Base-by-base conservation (phyloP, 192 early-diverging fungal species). In the Lobosporangium transversale region DNA sequence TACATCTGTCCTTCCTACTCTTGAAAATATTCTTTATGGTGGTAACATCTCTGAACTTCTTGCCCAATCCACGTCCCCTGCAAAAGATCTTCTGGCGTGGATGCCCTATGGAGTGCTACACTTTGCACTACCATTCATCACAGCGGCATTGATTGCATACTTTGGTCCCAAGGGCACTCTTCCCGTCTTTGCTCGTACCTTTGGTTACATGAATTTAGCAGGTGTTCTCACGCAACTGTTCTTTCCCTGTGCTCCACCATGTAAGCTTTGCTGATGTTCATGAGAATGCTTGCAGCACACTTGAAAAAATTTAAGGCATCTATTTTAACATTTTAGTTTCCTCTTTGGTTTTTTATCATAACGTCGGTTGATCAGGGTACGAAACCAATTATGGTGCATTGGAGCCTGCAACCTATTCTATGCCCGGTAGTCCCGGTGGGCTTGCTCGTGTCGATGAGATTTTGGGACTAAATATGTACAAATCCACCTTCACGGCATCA, bases 21-120 rank as follows among this genome's bases (percentile, higher is more conserved):
- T 90, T 8, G 90, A 91, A 70, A 84, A 85, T 44, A 86, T 90
- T 32, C 67, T 91, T n/a, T 91, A 90, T 45, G 89, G 87, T 31
- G 87, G 84, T 51, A 87, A 86, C 57, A 78, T 91, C 21, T 84
- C 86, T 2, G 85, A 88, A 45, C 66, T 90, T n/a, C 85, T 89
- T 36, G 82, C 86, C 1, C 65, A 66, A 24, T 71, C 83, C 26
- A 83, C 87, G 0, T 81, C 84, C 1, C 53, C 82, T n/a, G 36
- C 84, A 10, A 68, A 83, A 31, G 91, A 92, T 76, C 53, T 91
- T 4, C 60, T 90, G 24, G 87, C 88, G 2, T 92, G 90, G 84
- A 50, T 92, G 30, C 90, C 89, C 10, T 91, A 92, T 61, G 91
- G 91, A n/a, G 79, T 92, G n/a, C 50, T 89, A 17, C 90, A 92